Evolutionary conservation across 768 basidiomycete genomes (phyloP).

Genomic region (Xerocomus brunneocitrinus): DNA sequence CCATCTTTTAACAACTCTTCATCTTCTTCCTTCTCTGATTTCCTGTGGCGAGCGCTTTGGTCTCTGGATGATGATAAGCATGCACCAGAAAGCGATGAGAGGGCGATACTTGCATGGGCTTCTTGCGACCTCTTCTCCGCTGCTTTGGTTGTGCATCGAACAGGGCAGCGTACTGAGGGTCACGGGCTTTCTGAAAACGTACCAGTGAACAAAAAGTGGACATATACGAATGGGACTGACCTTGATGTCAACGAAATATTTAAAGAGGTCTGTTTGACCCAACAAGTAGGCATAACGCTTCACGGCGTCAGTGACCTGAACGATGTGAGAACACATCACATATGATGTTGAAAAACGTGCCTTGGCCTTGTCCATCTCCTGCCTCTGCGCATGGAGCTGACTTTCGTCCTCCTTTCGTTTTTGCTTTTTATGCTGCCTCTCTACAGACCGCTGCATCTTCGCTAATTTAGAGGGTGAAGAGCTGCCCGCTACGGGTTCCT

Average conservation of each 20-base stretch:
- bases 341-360: slow-evolving; percentile 33
- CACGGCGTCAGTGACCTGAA: slow-evolving; percentile 84
- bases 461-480: slow-evolving; percentile 31
- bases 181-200: slow-evolving; percentile 64
- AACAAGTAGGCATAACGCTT: slow-evolving; percentile 97
- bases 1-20: slow-evolving; percentile 90
- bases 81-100: not conserved
- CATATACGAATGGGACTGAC: slow-evolving; percentile 34
- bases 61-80: slow-evolving; percentile 45
- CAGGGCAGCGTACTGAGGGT: slow-evolving; percentile 89
- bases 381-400: slow-evolving; percentile 63
- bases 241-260: slow-evolving; percentile 97
- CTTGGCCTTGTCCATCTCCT: slow-evolving; percentile 88
- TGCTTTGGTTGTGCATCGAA: slow-evolving; percentile 83
- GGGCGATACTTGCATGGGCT: slow-evolving; percentile 51
- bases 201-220: not conserved
- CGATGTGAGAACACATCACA: slow-evolving; percentile 8
- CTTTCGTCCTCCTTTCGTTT: slow-evolving; percentile 67
- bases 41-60: slow-evolving; percentile 77
- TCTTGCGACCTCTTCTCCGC: slow-evolving; percentile 83
- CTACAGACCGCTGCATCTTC: slow-evolving; percentile 36
- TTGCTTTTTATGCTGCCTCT: slow-evolving; percentile 43
- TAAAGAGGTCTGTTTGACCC: slow-evolving; percentile 96
- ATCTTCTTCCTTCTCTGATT: slow-evolving; percentile 98
- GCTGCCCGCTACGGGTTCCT: slow-evolving; percentile 20